Conservation (phyloP, 2,329 filamentous ascomycete species). For the Alternaria infectoria region DNA sequence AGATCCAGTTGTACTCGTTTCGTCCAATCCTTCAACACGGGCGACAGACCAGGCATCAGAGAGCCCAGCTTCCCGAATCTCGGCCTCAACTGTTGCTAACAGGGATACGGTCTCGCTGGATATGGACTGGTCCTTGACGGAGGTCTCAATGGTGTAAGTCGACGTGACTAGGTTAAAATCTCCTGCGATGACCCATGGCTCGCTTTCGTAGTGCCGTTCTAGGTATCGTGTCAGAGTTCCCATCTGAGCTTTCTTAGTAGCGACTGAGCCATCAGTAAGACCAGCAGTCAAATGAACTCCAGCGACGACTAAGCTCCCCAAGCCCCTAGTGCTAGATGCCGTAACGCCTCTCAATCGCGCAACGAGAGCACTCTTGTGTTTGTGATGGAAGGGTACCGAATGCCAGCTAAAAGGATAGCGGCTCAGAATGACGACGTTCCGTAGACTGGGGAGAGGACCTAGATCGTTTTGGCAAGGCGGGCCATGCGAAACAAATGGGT, state of each 20-base stretch:
- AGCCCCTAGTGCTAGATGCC: slow-evolving; percentile 18
- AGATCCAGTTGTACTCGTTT: slow-evolving; percentile 31
- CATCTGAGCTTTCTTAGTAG: slow-evolving; percentile 64
- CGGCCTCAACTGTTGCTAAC: slow-evolving; percentile 56
- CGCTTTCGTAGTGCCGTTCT: slow-evolving; percentile 46
- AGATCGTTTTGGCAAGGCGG: slow-evolving; percentile 60
- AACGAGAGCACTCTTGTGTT: slow-evolving; percentile 65
- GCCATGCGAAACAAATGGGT: slow-evolving; percentile 64
- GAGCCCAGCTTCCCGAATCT: slow-evolving; percentile 56
- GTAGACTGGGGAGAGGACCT: slow-evolving; percentile 64
- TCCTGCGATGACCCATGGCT: slow-evolving; percentile 65
- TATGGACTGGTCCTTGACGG: slow-evolving; percentile 61
- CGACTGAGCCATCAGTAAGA: slow-evolving; percentile 64
- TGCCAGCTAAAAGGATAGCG: slow-evolving; percentile 63
- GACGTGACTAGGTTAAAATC: slow-evolving; percentile 72
- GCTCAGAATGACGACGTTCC: slow-evolving; percentile 68
- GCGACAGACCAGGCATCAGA: slow-evolving; percentile 61
- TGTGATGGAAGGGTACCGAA: slow-evolving; percentile 59
- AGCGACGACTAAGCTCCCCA: slow-evolving; percentile 56
- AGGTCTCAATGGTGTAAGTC: slow-evolving; percentile 59
- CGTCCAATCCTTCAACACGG: slow-evolving; percentile 53
- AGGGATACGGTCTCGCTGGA: slow-evolving; percentile 55
- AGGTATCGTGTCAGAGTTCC: slow-evolving; percentile 59
- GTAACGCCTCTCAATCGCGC: slow-evolving; percentile 51
- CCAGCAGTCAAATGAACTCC: slow-evolving; percentile 68